Evolutionary conservation across 176 grass and related monocot species (phyloP).

Genomic region (Chloris gayana): DNA sequence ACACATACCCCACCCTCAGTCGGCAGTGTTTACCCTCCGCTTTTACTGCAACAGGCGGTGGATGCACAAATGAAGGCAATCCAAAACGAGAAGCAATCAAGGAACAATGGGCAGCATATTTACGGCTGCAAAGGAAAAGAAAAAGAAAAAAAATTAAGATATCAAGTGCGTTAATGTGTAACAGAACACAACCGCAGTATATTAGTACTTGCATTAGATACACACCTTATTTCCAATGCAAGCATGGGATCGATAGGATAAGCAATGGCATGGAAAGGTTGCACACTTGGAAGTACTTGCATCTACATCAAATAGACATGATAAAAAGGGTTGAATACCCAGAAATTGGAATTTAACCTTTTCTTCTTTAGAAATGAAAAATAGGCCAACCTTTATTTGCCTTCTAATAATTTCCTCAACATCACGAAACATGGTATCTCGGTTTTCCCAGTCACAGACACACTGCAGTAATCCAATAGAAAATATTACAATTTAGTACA

Average conservation of each 20-base stretch:
- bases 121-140: conserved; percentile 45
- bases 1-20: conserved; percentile 82
- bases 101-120: conserved; percentile 84
- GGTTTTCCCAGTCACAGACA: conserved; percentile 92
- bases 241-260: conserved; percentile 82
- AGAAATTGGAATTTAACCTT: neutral
- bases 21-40: conserved; percentile 56
- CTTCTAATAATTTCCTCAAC: conserved; percentile 87
- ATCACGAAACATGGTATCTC: conserved; percentile 68
- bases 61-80: conserved; percentile 68
- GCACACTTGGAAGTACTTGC: conserved; percentile 80
- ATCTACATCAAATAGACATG: conserved; percentile 29
- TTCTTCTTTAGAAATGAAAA: neutral
- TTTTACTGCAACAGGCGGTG: conserved; percentile 59
- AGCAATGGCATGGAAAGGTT: conserved; percentile 97
- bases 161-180: conserved; percentile 8
- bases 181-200: neutral
- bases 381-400: conserved; percentile 71
- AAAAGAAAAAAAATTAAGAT: neutral
- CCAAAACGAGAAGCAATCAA: conserved; percentile 79
- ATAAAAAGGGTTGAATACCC: conserved; percentile 14
- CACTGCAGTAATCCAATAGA: conserved; percentile 56
- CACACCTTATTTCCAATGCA: conserved; percentile 87
- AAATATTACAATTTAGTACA: neutral
- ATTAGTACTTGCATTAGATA: neutral